Conservation (phyloP, 192 early-diverging fungal species). For the Diversispora eburnea region DNA sequence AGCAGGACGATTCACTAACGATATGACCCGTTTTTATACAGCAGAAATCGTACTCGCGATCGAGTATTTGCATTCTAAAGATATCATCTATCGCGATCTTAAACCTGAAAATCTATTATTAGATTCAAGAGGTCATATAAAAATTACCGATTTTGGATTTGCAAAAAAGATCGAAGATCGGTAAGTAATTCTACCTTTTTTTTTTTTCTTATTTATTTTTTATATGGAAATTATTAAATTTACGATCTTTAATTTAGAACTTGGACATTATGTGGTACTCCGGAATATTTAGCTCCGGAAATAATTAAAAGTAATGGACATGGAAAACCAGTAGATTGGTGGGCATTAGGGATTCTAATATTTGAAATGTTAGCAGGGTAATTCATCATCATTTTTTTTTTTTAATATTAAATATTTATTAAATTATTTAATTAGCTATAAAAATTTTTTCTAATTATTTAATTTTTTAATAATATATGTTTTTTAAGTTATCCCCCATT, state of each 20-base stretch:
- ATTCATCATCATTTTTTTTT: too few relatives aligned
- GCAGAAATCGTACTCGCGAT: slow-evolving; percentile 95
- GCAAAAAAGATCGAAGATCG: slow-evolving; percentile 82
- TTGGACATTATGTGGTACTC: slow-evolving; percentile 98
- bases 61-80: slow-evolving; percentile 86
- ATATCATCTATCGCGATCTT: slow-evolving; percentile 96
- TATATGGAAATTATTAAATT: background rate
- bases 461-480: background rate
- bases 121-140: slow-evolving; percentile 88
- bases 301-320: slow-evolving; percentile 99
- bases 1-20: slow-evolving; percentile 89
- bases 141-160: slow-evolving; percentile 98
- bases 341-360: slow-evolving; percentile 95
- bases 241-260: slow-evolving; percentile 58
- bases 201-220: background rate
- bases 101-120: slow-evolving; percentile 90
- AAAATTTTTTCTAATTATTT: too few relatives aligned
- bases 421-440: too few relatives aligned
- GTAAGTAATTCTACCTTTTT: slow-evolving; percentile 25
- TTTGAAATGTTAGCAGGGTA: slow-evolving; percentile 98
- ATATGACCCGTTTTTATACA: slow-evolving; percentile 94
- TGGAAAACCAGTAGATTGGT: slow-evolving; percentile 98
- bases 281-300: slow-evolving; percentile 95
- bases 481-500: slow-evolving; percentile 79
- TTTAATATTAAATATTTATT: too few relatives aligned